Conservation (phyloP, 306 rosid genomes). For the Oemleria cerasiformis region DNA sequence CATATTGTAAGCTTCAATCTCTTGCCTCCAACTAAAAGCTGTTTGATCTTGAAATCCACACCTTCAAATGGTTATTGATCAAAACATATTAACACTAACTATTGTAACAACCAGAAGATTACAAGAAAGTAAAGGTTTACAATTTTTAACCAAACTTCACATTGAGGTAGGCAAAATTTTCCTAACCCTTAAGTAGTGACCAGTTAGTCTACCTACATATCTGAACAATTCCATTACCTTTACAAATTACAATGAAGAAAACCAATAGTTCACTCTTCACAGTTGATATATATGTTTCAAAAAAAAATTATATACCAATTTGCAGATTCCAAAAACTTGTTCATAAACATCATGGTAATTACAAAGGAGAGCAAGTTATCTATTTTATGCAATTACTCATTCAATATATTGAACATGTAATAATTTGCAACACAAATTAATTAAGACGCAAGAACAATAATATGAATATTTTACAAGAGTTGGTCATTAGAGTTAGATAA, state of each 20-base stretch:
- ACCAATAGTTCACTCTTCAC: no score
- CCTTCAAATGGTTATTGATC: constrained; percentile 43
- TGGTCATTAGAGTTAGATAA: neutral
- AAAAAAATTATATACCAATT: no score
- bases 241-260: neutral
- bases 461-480: no score
- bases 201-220: neutral
- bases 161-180: neutral
- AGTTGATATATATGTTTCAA: no score
- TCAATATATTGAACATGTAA: neutral
- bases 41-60: constrained; percentile 94
- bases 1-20: constrained; percentile 93
- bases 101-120: neutral
- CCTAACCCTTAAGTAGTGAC: neutral
- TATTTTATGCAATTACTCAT: no score
- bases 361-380: no score
- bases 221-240: neutral
- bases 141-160: neutral
- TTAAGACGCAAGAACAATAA: no score
- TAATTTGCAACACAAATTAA: neutral
- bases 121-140: neutral
- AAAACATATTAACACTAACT: constrained; percentile 22
- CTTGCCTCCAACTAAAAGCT: constrained; percentile 67
- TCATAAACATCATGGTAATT: no score
- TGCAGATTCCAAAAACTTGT: no score